A percentile compares a stretch with the other conserved stretches of the same genome.
Evolutionary conservation across 192 early-diverging fungal species (phyloP).

Genomic region (Rhizophagus clarus): DNA sequence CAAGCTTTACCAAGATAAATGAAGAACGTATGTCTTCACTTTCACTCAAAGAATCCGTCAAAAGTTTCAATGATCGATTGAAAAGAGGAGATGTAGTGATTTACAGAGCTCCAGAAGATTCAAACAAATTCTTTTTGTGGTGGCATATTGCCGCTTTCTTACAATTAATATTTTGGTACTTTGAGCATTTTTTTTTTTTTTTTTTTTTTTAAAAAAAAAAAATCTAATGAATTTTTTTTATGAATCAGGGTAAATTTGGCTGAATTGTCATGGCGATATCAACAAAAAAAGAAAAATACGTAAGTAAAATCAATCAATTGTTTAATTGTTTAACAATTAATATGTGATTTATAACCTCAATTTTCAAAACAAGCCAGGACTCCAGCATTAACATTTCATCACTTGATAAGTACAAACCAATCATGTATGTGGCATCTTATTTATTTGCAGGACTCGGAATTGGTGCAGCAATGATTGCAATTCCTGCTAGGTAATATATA

Average conservation of each 20-base stretch:
- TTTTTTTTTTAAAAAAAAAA: background rate
- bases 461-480: background rate
- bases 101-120: constrained; percentile 6
- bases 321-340: background rate
- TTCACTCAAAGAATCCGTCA: background rate
- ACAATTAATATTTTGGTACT: constrained; percentile 28
- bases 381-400: background rate
- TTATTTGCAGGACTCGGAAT: background rate
- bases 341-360: background rate
- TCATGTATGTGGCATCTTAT: background rate
- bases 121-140: background rate
- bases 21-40: background rate
- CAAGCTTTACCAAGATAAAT: background rate
- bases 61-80: background rate
- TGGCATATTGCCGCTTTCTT: constrained; percentile 13
- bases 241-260: constrained; percentile 12
- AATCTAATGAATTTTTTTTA: background rate
- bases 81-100: constrained; percentile 14
- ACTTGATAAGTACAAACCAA: background rate
- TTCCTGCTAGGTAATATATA: constrained; percentile 20
- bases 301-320: background rate
- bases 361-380: background rate
- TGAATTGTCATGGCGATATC: constrained; percentile 22
- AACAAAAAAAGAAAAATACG: background rate
- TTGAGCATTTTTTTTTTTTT: background rate